phyloP scores from a whole-genome alignment of 1,284 basidiomycete species.

The Cryptococcus sp. region DNA sequence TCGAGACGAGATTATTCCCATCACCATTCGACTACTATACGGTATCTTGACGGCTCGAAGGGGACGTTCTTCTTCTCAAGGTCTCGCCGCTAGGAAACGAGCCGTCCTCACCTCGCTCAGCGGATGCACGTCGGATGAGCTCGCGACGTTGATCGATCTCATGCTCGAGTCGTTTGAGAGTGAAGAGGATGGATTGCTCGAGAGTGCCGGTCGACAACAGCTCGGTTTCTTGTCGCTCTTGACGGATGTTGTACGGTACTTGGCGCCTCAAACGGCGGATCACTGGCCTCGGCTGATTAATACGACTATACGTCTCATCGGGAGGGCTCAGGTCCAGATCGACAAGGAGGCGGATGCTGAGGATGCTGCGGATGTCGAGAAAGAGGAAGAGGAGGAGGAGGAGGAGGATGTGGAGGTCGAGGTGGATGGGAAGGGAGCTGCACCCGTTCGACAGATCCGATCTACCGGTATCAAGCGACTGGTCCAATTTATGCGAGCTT shows the following conservation, averaged over 20 bases:
- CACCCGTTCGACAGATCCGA: conserved; percentile 60
- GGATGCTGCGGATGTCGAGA: conserved; percentile 40
- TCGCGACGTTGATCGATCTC: conserved; percentile 72
- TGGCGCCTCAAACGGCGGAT: conserved; percentile 63
- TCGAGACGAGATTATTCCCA: conserved; percentile 65
- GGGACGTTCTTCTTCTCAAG: conserved; percentile 58
- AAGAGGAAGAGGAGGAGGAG: conserved; percentile 39
- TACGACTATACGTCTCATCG: conserved; percentile 60
- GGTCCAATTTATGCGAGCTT: conserved; percentile 76
- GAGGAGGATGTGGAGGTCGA: conserved; percentile 42
- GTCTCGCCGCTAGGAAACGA: conserved; percentile 63
- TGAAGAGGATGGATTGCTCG: conserved; percentile 6
- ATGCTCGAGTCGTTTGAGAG: conserved; percentile 73
- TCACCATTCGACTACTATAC: conserved; percentile 74
- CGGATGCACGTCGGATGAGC: conserved; percentile 66
- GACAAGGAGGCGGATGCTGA: conserved; percentile 38
- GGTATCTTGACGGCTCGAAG: conserved; percentile 81
- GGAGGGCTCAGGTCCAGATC: conserved; percentile 59
- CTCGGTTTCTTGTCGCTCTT: conserved; percentile 77
- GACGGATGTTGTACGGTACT: conserved; percentile 71
- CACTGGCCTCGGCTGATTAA: conserved; percentile 72
- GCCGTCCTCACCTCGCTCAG: conserved; percentile 72
- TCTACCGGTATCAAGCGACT: conserved; percentile 81
- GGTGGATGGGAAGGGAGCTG: conserved; percentile 40
- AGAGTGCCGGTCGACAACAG: conserved; percentile 62